A percentile compares a stretch with the other conserved stretches of the same genome.
Evolutionary conservation across 371 early-diverging fungal genomes (phyloP).

Genomic region (Mucor saturninus): DNA sequence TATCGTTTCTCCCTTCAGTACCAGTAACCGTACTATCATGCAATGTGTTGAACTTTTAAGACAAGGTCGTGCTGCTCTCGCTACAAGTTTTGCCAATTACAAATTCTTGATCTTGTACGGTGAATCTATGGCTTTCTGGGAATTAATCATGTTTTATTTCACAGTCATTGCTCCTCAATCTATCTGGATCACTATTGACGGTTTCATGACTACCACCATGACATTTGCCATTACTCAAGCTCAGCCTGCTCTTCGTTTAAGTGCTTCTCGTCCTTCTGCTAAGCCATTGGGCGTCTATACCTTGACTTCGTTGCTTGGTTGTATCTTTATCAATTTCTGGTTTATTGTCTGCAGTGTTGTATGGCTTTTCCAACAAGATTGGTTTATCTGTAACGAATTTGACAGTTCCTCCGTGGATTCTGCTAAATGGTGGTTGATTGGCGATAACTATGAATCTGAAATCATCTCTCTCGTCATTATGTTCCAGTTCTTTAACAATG

Average conservation of each 20-base stretch:
- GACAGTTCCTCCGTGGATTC: constrained; percentile 70
- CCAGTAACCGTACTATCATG: constrained; percentile 61
- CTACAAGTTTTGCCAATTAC: constrained; percentile 76
- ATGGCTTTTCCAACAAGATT: constrained; percentile 64
- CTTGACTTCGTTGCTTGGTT: constrained; percentile 69
- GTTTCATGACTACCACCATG: constrained; percentile 68
- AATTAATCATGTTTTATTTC: constrained; percentile 76
- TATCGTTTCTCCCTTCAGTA: constrained; percentile 85
- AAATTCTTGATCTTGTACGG: constrained; percentile 84
- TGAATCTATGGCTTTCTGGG: constrained; percentile 73
- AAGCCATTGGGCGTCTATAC: constrained; percentile 76
- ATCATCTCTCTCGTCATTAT: constrained; percentile 64
- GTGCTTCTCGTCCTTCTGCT: constrained; percentile 75
- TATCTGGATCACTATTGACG: constrained; percentile 80
- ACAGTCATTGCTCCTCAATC: constrained; percentile 62
- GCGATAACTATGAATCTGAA: constrained; percentile 80
- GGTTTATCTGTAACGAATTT: constrained; percentile 81
- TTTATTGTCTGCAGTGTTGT: constrained; percentile 52
- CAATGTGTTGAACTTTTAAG: constrained; percentile 74
- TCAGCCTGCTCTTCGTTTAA: constrained; percentile 60
- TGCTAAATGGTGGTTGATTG: constrained; percentile 82
- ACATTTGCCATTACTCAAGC: constrained; percentile 75
- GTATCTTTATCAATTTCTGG: constrained; percentile 70
- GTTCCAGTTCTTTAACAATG: constrained; percentile 74
- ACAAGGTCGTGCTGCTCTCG: constrained; percentile 80